Base-by-base conservation (phyloP, 768 basidiomycete genomes). In the Auriscalpium vulgare region DNA sequence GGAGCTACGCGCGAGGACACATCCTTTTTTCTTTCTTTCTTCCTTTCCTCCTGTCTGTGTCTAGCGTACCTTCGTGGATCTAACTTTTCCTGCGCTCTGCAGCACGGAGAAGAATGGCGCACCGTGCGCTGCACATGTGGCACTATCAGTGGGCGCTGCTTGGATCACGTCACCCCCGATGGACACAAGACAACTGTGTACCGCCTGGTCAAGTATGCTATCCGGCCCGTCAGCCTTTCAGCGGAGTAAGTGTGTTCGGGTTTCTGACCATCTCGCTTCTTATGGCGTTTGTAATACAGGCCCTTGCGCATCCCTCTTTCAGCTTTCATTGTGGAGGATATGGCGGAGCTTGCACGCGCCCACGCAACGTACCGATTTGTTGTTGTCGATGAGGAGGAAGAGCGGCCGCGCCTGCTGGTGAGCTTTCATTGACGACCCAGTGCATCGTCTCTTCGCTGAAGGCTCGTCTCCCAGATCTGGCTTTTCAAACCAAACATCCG, bases 281-380 rank as follows among this genome's bases (percentile, higher is more conserved):
- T 36, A 46, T 59, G 47, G 47, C 50, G 49, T 40, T 51, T 51
- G 23, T 19, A 10, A 5, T 74, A 29, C 55, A 77, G 78, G 50
- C 66, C 68, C 0, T 63, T 69, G 3, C 69, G 70, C 53, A 70
- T 78, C 29, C 90, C 91, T 0, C 74, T 95, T 29, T 89, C 90
- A 2, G 88, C 91, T n/a, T 95, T 91, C 69, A 79, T 98, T 35
- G 81, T 93, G 11, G 84, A 91, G 58, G 92, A 97, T 64, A 89
- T 98, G 89, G 79, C 80, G 34, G 95, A 95, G 66, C 86, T 89
- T 52, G 87, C 91, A 5, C 86, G 88, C 53, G 92, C 95, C 1
- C 95, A 97, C 66, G 93, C 94, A 1, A 87, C 88, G 0, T 93
- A 97, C 70, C 88, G 94, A 10, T 97, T 98, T 65, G 78, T 94